Conservation (phyloP, 106 monocot genomes). For the Amphibolis antarctica region DNA sequence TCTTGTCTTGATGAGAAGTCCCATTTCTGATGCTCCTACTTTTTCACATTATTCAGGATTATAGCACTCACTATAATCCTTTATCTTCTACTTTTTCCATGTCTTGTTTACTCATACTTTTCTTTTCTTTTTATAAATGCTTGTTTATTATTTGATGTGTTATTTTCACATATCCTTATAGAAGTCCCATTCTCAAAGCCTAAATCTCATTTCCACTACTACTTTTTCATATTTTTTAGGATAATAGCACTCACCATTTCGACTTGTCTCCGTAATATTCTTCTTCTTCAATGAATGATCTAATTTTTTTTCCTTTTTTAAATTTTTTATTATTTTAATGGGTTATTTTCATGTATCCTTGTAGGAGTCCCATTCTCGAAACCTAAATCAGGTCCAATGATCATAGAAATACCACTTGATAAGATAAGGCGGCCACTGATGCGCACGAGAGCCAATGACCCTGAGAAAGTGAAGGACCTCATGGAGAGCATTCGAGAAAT, state of each 20-base stretch:
- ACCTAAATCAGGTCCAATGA: constrained; percentile 54
- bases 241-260: too few species aligned
- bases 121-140: neutral
- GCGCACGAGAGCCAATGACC: constrained; percentile 72
- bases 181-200: too few species aligned
- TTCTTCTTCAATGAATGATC: too few species aligned
- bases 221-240: too few species aligned
- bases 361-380: constrained; percentile 63
- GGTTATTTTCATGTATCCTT: neutral
- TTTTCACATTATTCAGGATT: too few species aligned
- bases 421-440: constrained; percentile 80
- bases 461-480: constrained; percentile 75
- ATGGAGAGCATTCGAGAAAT: constrained; percentile 84
- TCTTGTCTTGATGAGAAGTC: too few species aligned
- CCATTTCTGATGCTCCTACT: too few species aligned
- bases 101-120: neutral
- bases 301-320: neutral
- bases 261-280: too few species aligned
- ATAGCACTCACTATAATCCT: too few species aligned
- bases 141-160: neutral
- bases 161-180: neutral
- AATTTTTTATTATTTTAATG: neutral
- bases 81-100: too few species aligned
- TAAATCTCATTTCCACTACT: too few species aligned
- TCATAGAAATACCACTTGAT: constrained; percentile 72